These are phyloP conservation scores for Leptodontidium sp. DNA, from an alignment of 2,329 filamentous ascomycete genomes.

Conservation along the genomic window DNA sequence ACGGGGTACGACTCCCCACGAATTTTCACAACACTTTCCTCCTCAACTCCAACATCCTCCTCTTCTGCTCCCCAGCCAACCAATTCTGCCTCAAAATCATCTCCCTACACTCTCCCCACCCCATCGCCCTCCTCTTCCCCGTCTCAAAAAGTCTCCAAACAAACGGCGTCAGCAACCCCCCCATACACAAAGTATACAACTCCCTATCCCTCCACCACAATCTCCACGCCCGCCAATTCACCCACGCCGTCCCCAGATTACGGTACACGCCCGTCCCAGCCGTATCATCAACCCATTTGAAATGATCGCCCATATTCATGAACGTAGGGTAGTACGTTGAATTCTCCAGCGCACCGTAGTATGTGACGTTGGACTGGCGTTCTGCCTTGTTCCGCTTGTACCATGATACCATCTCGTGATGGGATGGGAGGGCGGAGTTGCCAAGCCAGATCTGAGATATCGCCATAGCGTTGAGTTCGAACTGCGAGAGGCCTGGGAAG, in stretches of 20 bases:
- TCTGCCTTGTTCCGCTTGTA: neutral
- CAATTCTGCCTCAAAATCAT: constrained; percentile 14
- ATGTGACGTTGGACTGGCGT: neutral
- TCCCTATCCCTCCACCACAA: constrained; percentile 20
- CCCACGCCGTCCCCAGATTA: neutral
- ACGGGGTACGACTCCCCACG: too few relatives aligned
- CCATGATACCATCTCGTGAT: constrained; percentile 2
- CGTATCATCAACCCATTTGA: constrained; percentile 11
- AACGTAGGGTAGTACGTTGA: constrained; percentile 16
- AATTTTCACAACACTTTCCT: neutral
- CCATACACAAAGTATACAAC: constrained; percentile 6
- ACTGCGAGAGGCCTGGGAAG: constrained; percentile 13
- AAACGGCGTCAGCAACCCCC: neutral
- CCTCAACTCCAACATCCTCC: neutral
- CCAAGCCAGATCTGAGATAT: constrained; percentile 15
- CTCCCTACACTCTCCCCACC: constrained; percentile 4
- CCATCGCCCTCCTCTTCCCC: constrained; percentile 17
- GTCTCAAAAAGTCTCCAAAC: constrained; percentile 13
- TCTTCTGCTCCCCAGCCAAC: neutral
- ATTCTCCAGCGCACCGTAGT: neutral
- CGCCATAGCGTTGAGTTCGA: constrained; percentile 14
- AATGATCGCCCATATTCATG: constrained; percentile 12
- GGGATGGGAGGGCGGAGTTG: constrained; percentile 5
- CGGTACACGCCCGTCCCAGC: constrained; percentile 8
- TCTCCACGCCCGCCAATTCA: constrained; percentile 18